A percentile compares a stretch with the other conserved stretches of the same genome.
These are phyloP conservation scores for Metarhizium anisopliae DNA, from an alignment of 2,329 filamentous ascomycete species.

Conservation along the genomic window DNA sequence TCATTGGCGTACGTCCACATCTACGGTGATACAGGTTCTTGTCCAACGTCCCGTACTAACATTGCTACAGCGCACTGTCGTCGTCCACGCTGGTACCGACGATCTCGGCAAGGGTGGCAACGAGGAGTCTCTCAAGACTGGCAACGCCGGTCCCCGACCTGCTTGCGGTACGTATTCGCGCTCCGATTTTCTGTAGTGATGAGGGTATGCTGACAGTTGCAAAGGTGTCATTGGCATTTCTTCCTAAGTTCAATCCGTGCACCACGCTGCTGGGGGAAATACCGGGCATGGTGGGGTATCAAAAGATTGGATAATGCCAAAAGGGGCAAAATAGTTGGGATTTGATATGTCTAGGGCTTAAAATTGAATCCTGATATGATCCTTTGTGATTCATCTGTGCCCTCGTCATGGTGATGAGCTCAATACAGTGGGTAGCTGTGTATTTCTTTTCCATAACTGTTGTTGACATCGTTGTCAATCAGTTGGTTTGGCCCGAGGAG, in stretches of 20 bases:
- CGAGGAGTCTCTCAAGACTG: constrained; percentile 97
- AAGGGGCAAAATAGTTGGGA: not conserved
- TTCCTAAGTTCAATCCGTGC: constrained; percentile 38
- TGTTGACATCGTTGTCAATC: not conserved
- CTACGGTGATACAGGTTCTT: not conserved
- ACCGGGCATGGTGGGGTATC: not conserved
- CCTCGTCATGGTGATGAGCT: not conserved
- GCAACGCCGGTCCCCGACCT: constrained; percentile 86
- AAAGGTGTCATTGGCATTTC: constrained; percentile 83
- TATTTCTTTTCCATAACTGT: not conserved
- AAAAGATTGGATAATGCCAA: not conserved
- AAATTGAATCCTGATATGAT: not conserved
- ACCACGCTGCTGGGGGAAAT: not conserved
- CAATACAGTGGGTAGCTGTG: not conserved
- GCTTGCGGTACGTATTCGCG: constrained; percentile 68
- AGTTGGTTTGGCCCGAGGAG: not conserved
- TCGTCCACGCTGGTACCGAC: constrained; percentile 90
- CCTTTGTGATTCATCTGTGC: not conserved
- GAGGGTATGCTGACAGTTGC: constrained; percentile 8
- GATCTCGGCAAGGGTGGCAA: constrained; percentile 88
- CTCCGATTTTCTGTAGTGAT: not conserved
- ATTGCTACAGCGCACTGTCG: constrained; percentile 68
- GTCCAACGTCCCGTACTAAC: constrained; percentile 1
- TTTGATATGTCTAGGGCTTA: not conserved
- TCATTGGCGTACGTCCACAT: constrained; percentile 68